A percentile compares a stretch with the other conserved stretches of the same genome.
These are phyloP conservation scores for Leccinum boreale DNA, from an alignment of 768 basidiomycete species.

Conservation along the genomic window DNA sequence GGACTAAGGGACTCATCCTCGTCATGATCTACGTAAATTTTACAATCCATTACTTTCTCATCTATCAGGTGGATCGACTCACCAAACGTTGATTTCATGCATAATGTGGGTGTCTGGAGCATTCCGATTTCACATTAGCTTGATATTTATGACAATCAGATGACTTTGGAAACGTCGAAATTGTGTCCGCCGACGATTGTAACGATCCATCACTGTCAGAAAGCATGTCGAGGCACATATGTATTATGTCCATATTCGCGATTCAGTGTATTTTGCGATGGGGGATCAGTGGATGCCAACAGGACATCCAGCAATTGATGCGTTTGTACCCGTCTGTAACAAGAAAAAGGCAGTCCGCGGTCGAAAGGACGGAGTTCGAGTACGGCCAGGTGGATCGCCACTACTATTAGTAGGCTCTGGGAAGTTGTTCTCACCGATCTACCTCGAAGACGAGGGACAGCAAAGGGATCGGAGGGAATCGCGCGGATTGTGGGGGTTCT, in stretches of 20 bases:
- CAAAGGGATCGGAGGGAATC: slow-evolving; percentile 40
- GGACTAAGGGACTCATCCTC: not conserved
- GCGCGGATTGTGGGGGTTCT: slow-evolving; percentile 38
- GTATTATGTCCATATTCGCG: too few relatives aligned
- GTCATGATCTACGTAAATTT: slow-evolving; percentile 1
- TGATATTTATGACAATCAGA: too few relatives aligned
- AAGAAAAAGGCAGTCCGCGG: slow-evolving; percentile 37
- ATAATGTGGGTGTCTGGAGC: not conserved
- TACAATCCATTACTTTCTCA: not conserved
- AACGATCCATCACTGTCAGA: too few relatives aligned
- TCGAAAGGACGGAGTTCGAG: slow-evolving; percentile 51
- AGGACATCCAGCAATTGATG: slow-evolving; percentile 38
- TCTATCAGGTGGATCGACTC: not conserved
- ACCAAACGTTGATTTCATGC: not conserved
- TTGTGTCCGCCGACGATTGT: too few relatives aligned
- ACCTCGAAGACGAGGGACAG: slow-evolving; percentile 37
- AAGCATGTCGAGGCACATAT: too few relatives aligned
- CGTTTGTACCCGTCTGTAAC: slow-evolving; percentile 50
- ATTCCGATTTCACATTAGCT: too few relatives aligned
- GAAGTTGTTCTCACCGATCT: slow-evolving; percentile 26
- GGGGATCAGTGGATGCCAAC: slow-evolving; percentile 18
- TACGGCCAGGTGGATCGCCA: slow-evolving; percentile 45
- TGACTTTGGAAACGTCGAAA: too few relatives aligned
- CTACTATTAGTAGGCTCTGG: not conserved
- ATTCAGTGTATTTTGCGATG: not conserved